Base-by-base conservation (phyloP, 1,284 basidiomycete genomes). In the Cryptococcus sp. region DNA sequence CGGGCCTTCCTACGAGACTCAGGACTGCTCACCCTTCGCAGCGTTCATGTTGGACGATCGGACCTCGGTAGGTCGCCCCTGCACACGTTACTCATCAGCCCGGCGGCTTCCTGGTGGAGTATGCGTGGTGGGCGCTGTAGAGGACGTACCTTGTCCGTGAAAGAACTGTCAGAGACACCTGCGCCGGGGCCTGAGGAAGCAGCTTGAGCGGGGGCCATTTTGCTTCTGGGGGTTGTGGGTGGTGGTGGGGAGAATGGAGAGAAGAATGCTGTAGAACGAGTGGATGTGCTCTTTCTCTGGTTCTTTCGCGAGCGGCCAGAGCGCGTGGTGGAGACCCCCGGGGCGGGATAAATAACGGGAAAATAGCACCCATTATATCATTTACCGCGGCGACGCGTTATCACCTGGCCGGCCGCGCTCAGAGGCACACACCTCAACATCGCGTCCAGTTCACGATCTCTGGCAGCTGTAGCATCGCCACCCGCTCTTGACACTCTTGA, bases 41-140 rank as follows among this genome's bases (percentile, higher is more conserved):
- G 93, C 93, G 61, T 93, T 87, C 89, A 97, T 87, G 78, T 96
- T 97, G 53, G 91, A 94, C 78, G 92, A 79, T 62, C 93, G 85
- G 66, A 96, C 87, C 79, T 97, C 93, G 85, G 73, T 76, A 13
- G 75, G 72, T 62, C 76, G 76, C 42, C 76, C 76, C 75, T 75
- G 49, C n/a, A 20, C 39, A 55, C 49, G 44, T 37, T 15, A 33
- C 23, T 39, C 28, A 23, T 21, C 35, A 39, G 37, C n/a, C 12
- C 20, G 33, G 16, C 13, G n/a, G 23, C 46, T 18, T 33, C 48
- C 7, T 11, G 5, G 35, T 36, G 20, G 38, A 36, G 4, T 18
- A 20, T 49, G 5, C 28, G 5, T 33, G 9, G 9, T 33, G 28
- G 9, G 5, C 28, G 28, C 28, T 42, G 33, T n/a, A 44, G 28